These are phyloP conservation scores for Ophiostoma fasciatum DNA, from an alignment of 2,329 filamentous ascomycete genomes.

Conservation along the genomic window DNA sequence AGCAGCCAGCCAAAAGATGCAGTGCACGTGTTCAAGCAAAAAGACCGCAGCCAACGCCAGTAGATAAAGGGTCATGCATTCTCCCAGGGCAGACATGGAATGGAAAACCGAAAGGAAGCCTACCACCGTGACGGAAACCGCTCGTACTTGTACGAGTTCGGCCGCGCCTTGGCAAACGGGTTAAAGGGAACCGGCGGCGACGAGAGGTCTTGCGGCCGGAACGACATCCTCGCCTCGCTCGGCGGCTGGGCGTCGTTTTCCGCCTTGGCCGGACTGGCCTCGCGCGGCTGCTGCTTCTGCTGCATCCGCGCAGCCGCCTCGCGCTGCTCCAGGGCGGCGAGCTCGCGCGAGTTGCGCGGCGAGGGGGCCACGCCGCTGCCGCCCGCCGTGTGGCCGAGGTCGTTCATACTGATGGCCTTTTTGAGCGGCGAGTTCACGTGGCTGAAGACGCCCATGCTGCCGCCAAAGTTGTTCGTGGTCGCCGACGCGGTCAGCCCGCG, in stretches of 20 bases:
- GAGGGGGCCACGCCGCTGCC: too few species aligned
- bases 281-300: slow-evolving; percentile 11
- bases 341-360: slow-evolving; percentile 45
- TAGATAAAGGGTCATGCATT: too few species aligned
- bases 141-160: slow-evolving; percentile 23
- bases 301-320: slow-evolving; percentile 19
- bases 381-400: slow-evolving; percentile 32
- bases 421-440: slow-evolving; percentile 73
- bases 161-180: slow-evolving; percentile 24
- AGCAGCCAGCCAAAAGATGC: background rate
- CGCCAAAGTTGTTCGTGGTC: slow-evolving; percentile 47
- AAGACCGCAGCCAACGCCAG: too few species aligned
- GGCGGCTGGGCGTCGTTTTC: slow-evolving; percentile 18
- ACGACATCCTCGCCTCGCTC: slow-evolving; percentile 1
- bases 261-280: slow-evolving; percentile 27
- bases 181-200: slow-evolving; percentile 15
- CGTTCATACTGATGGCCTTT: slow-evolving; percentile 52
- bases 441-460: slow-evolving; percentile 64
- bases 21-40: too few species aligned
- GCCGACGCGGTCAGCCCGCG: too few species aligned
- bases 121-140: slow-evolving; percentile 23
- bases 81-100: too few species aligned
- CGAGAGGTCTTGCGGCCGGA: slow-evolving; percentile 6
- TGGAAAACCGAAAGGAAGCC: background rate
- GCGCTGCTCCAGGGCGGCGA: slow-evolving; percentile 42